Evolutionary conservation across 192 early-diverging fungal species (phyloP), one percentile per base, ranked within the genome.

Genomic region (Spinellus fusiger): DNA sequence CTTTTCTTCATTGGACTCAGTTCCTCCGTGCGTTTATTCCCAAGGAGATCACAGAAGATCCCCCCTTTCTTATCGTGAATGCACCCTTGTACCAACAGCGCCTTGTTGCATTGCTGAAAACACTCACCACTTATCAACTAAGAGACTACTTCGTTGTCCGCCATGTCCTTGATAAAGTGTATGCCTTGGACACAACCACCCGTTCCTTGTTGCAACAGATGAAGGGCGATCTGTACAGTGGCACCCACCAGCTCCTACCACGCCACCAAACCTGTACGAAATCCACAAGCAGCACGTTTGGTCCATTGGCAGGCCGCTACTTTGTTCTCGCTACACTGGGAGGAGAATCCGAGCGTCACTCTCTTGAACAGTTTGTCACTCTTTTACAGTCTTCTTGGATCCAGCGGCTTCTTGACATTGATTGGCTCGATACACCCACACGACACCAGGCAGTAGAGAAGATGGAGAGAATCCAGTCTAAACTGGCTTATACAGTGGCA

Each of bases 401-500:
- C 12, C 58, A 70, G 22, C n/a, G 47, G 0, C 56, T 82, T 15
- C 64, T 68, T 48, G 28, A 56, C 16, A 54, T 77, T 2, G 49
- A 67, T 4, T 82, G 80, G 80, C 57, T 82, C 13, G 80, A 82
- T 58, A 25, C 57, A 23, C 48, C 51, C 1, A 82, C 80, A 3
- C 61, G 60, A 16, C 23, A 65, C 10, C 61, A 51, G 4, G 80
- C 80, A 2, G 59, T 75, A 10, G 54, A 70, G 18, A 80, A 74
- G 49, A 58, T 73, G 48, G 20, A 32, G 1, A 58, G 49, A 22
- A 78, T 89, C 38, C 57, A 74, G 20, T 69, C 79, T 54, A 81
- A 85, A 65, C 75, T 89, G 52, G 89, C 82, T 5, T 89, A 83
- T 51, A 84, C 80, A 5, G 68, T 74, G 22, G 75, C 80, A 56